Evolutionary conservation across 2,329 filamentous ascomycete genomes (phyloP).

Genomic region (Aureobasidium subglaciale): DNA sequence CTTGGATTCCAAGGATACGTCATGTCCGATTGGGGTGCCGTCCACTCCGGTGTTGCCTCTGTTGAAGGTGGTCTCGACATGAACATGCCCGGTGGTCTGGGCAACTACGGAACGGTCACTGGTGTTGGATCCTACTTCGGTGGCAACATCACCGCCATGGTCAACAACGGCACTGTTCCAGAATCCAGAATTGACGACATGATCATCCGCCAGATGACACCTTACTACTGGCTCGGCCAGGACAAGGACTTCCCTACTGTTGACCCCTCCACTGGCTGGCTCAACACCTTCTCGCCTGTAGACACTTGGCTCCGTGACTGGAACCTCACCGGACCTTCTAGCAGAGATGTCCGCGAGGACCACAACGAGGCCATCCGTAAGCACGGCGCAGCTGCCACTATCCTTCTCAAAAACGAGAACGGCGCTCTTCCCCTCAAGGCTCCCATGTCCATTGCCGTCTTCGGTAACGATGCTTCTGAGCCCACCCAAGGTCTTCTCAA

Average conservation of each 20-base stretch:
- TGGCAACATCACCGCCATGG: slow-evolving; percentile 22
- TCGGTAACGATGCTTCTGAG: slow-evolving; percentile 45
- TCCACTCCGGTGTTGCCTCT: slow-evolving; percentile 54
- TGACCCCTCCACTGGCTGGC: slow-evolving; percentile 41
- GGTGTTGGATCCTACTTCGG: slow-evolving; percentile 25
- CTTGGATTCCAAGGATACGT: slow-evolving; percentile 62
- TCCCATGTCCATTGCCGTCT: slow-evolving; percentile 43
- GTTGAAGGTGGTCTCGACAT: slow-evolving; percentile 57
- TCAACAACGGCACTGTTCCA: slow-evolving; percentile 23
- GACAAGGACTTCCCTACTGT: slow-evolving; percentile 41
- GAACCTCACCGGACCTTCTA: slow-evolving; percentile 42
- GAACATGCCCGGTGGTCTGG: slow-evolving; percentile 52
- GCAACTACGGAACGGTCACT: too few species aligned
- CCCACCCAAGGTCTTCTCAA: too few species aligned
- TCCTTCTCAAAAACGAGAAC: slow-evolving; percentile 41
- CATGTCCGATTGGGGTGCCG: slow-evolving; percentile 62
- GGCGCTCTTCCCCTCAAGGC: slow-evolving; percentile 40
- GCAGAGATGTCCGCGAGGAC: slow-evolving; percentile 68
- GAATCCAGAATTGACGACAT: slow-evolving; percentile 36
- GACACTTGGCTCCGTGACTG: slow-evolving; percentile 56
- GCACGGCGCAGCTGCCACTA: slow-evolving; percentile 42
- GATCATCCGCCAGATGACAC: slow-evolving; percentile 37
- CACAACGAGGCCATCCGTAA: slow-evolving; percentile 68
- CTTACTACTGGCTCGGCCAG: slow-evolving; percentile 44
- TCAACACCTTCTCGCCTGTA: slow-evolving; percentile 56